Conservation (phyloP, 163 green algal genomes). For the Scenedesmus sp. region DNA sequence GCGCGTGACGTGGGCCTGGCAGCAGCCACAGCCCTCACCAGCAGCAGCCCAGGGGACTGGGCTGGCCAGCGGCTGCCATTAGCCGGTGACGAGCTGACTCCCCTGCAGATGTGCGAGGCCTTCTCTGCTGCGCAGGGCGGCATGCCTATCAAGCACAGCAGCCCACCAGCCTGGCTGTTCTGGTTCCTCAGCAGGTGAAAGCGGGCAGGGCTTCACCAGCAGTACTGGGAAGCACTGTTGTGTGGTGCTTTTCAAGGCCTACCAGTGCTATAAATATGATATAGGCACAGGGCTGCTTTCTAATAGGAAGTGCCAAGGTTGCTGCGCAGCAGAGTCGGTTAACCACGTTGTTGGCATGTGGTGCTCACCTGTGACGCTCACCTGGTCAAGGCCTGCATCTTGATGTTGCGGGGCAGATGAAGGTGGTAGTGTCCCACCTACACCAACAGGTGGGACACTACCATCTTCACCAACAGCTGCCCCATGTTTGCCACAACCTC, state of each 20-base stretch:
- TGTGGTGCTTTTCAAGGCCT: background rate
- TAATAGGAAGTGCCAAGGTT: no score
- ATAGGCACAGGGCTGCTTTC: no score
- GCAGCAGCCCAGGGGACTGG: background rate
- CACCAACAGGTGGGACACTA: no score
- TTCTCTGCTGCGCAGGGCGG: conserved; percentile 54
- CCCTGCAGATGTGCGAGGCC: conserved; percentile 62
- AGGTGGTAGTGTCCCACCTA: background rate
- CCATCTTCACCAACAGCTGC: no score
- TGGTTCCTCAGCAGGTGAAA: conserved; percentile 62
- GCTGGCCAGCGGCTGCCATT: conserved; percentile 46
- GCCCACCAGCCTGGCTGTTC: conserved; percentile 64
- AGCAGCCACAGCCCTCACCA: conserved; percentile 50
- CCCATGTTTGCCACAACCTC: no score
- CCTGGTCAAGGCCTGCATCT: background rate
- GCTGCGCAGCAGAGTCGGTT: no score
- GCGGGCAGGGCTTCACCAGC: background rate
- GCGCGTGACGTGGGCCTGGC: conserved; percentile 66
- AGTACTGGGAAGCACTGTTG: background rate
- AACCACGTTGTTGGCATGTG: no score
- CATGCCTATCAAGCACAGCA: conserved; percentile 48
- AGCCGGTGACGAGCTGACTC: conserved; percentile 69
- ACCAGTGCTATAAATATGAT: no score
- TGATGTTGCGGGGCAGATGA: background rate
- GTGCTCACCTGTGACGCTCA: no score